These are phyloP conservation scores for Colletotrichum eremochloae DNA, from an alignment of 2,329 filamentous ascomycete genomes.

Conservation along the genomic window DNA sequence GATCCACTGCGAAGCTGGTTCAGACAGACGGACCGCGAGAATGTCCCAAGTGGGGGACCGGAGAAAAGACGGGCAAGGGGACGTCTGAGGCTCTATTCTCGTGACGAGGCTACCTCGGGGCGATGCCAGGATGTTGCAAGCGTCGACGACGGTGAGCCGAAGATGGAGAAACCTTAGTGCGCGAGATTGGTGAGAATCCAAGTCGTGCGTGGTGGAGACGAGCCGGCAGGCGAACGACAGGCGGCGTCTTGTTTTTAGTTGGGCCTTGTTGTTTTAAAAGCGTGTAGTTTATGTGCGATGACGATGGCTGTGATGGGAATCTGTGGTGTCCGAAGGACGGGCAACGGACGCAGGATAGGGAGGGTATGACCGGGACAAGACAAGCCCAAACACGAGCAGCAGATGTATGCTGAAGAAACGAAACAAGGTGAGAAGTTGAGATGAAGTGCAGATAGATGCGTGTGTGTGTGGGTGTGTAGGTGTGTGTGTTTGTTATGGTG, in stretches of 20 bases:
- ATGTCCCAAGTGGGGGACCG: constrained; percentile 43
- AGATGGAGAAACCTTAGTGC: constrained; percentile 38
- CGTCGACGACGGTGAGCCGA: constrained; percentile 39
- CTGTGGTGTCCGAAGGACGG: constrained; percentile 5
- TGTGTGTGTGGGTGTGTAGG: background rate
- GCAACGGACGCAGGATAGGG: constrained; percentile 15
- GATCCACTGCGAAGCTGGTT: constrained; percentile 39
- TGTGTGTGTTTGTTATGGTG: constrained; percentile 15
- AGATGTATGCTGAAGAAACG: constrained; percentile 30
- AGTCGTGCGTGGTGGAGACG: constrained; percentile 10
- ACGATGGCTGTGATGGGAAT: background rate
- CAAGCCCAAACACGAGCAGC: constrained; percentile 27
- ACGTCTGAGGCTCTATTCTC: constrained; percentile 35
- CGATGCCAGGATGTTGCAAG: constrained; percentile 34
- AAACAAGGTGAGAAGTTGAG: constrained; percentile 38
- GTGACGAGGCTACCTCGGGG: constrained; percentile 34
- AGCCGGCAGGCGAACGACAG: background rate
- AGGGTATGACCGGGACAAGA: constrained; percentile 16
- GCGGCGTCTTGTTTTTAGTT: background rate
- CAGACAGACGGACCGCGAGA: constrained; percentile 42
- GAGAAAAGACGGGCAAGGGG: constrained; percentile 33
- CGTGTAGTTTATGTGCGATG: constrained; percentile 11
- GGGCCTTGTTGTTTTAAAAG: constrained; percentile 5
- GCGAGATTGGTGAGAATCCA: constrained; percentile 12
- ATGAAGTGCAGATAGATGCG: constrained; percentile 30